phyloP scores from a whole-genome alignment of 352 stramenopile genomes.

The Phytophthora cactorum region DNA sequence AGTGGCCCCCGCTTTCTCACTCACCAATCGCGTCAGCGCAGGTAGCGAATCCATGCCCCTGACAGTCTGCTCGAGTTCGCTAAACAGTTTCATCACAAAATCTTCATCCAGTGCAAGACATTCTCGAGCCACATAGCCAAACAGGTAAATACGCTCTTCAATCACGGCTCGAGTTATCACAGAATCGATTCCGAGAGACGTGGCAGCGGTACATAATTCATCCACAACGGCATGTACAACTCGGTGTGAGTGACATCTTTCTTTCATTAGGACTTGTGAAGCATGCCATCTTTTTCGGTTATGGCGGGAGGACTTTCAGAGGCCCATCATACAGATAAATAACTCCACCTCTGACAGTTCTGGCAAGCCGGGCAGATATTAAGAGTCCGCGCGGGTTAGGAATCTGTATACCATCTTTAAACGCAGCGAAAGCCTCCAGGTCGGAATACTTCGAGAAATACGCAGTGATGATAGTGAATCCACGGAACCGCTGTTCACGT shows the following conservation, averaged over 20 bases:
- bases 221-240: neutral
- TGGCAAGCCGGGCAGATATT: neutral
- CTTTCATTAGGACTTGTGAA: neutral
- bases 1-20: neutral
- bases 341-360: neutral
- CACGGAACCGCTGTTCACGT: neutral
- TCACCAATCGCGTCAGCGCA: neutral
- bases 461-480: neutral
- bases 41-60: neutral
- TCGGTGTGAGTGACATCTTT: neutral
- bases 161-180: neutral
- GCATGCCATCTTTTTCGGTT: neutral
- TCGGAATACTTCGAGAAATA: neutral
- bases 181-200: neutral
- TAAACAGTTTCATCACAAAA: neutral
- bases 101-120: neutral
- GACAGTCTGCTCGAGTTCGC: neutral
- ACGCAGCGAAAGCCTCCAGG: neutral
- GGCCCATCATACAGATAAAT: neutral
- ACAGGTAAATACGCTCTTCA: neutral
- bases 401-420: neutral
- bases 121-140: neutral
- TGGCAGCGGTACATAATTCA: neutral
- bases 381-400: neutral
- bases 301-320: neutral